Percentiles rank a stretch among this genome's conserved stretches.
Conservation (phyloP, 2,329 filamentous ascomycete genomes). For the Pestalotiopsis sp. region DNA sequence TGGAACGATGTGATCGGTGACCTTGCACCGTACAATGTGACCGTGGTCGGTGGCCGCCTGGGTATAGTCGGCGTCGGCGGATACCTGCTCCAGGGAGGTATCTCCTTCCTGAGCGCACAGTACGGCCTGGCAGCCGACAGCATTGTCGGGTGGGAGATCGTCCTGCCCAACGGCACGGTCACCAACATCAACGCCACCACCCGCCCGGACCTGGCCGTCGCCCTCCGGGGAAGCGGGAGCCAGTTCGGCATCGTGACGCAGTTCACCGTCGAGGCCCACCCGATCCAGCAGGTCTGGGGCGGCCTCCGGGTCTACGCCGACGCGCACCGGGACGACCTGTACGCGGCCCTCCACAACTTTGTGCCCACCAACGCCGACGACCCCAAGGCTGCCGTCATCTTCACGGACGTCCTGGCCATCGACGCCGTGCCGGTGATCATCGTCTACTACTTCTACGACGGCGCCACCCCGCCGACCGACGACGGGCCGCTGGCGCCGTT, state of each 20-base stretch:
- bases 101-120: slow-evolving; percentile 32
- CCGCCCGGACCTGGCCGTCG: slow-evolving; percentile 27
- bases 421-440: slow-evolving; percentile 22
- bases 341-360: slow-evolving; percentile 35
- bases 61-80: slow-evolving; percentile 32
- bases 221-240: slow-evolving; percentile 31
- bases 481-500: slow-evolving; percentile 33
- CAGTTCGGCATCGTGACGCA: slow-evolving; percentile 36
- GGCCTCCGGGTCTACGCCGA: slow-evolving; percentile 34
- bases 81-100: slow-evolving; percentile 29
- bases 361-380: slow-evolving; percentile 26
- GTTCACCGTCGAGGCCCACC: slow-evolving; percentile 31
- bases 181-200: slow-evolving; percentile 25
- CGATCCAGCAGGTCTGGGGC: slow-evolving; percentile 39
- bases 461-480: slow-evolving; percentile 30
- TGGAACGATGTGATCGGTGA: slow-evolving; percentile 40
- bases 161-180: slow-evolving; percentile 27
- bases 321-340: slow-evolving; percentile 29
- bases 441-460: slow-evolving; percentile 39
- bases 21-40: slow-evolving; percentile 35
- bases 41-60: slow-evolving; percentile 34
- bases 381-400: slow-evolving; percentile 33
- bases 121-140: slow-evolving; percentile 30
- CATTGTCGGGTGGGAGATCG: slow-evolving; percentile 30
- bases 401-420: slow-evolving; percentile 28